phyloP scores from a whole-genome alignment of 352 stramenopile species.

The Globisporangium nunn region DNA sequence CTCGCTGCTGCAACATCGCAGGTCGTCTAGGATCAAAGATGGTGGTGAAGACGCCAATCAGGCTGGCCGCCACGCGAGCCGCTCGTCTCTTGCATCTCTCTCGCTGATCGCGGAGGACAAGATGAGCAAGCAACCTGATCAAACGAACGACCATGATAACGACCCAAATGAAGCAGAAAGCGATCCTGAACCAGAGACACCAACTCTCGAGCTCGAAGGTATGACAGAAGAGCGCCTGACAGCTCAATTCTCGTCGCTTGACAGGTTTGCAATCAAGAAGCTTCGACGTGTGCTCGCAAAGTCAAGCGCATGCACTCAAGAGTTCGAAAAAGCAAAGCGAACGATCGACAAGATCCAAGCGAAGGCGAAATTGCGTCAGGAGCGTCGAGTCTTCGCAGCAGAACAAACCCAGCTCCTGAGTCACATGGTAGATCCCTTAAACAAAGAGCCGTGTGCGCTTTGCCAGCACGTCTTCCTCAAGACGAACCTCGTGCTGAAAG shows the following conservation, averaged over 20 bases:
- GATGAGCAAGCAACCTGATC: background rate
- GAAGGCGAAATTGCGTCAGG: slow-evolving; percentile 27
- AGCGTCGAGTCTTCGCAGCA: slow-evolving; percentile 23
- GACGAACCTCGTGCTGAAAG: slow-evolving; percentile 42
- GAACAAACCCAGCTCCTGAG: slow-evolving; percentile 43
- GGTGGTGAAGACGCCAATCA: background rate
- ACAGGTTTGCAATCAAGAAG: slow-evolving; percentile 43
- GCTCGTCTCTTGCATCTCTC: slow-evolving; percentile 12
- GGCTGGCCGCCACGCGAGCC: slow-evolving; percentile 10
- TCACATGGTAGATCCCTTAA: slow-evolving; percentile 41
- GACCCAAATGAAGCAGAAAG: slow-evolving; percentile 6
- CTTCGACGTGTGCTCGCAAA: slow-evolving; percentile 51
- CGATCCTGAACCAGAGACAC: background rate
- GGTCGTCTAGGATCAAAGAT: slow-evolving; percentile 4
- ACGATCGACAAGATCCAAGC: slow-evolving; percentile 52
- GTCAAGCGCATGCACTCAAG: slow-evolving; percentile 46
- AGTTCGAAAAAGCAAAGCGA: slow-evolving; percentile 41
- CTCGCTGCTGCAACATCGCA: background rate
- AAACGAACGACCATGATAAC: slow-evolving; percentile 5
- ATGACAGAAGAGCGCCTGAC: slow-evolving; percentile 50
- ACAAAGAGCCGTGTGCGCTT: slow-evolving; percentile 46
- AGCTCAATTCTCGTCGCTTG: slow-evolving; percentile 42
- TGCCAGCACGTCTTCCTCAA: slow-evolving; percentile 53
- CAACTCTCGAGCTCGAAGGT: slow-evolving; percentile 33
- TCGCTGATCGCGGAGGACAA: slow-evolving; percentile 25